phyloP scores from a whole-genome alignment of 2,329 filamentous ascomycete species.

The Coniochaeta ligniaria region DNA sequence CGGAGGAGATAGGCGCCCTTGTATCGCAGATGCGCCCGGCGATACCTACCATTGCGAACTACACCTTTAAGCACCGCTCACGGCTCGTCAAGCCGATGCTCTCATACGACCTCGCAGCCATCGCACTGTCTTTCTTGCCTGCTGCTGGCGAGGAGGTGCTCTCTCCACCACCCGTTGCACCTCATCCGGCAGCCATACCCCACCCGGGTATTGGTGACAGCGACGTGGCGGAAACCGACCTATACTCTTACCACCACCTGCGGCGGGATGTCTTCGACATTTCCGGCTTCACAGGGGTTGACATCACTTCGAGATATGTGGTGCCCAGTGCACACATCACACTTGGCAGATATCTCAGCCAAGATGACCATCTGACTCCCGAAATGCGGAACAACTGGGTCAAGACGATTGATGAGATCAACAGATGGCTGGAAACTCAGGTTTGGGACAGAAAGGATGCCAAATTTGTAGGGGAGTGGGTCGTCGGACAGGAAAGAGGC shows the following conservation, averaged over 20 bases:
- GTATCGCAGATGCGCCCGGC: constrained; percentile 48
- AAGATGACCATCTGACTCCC: constrained; percentile 53
- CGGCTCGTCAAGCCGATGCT: constrained; percentile 76
- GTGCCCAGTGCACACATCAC: constrained; percentile 89
- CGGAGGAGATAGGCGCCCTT: constrained; percentile 58
- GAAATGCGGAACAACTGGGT: constrained; percentile 60
- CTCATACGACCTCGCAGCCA: constrained; percentile 76
- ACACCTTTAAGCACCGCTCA: constrained; percentile 59
- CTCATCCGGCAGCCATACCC: constrained; percentile 20
- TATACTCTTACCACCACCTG: constrained; percentile 86
- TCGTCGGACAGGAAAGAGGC: constrained; percentile 79
- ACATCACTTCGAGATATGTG: constrained; percentile 72
- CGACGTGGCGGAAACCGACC: constrained; percentile 31
- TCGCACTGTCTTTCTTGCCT: constrained; percentile 83
- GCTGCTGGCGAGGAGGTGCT: constrained; percentile 53
- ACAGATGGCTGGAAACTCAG: constrained; percentile 62
- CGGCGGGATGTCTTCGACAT: constrained; percentile 68
- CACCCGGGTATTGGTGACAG: constrained; percentile 22
- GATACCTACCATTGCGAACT: constrained; percentile 55
- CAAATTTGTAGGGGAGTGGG: constrained; percentile 62
- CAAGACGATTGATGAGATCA: constrained; percentile 65
- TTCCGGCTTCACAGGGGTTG: constrained; percentile 54
- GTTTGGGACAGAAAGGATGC: constrained; percentile 55
- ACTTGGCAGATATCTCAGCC: constrained; percentile 69
- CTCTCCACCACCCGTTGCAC: constrained; percentile 31